Conservation (phyloP, 257 asterid genomes). For the Solanum virginianum region DNA sequence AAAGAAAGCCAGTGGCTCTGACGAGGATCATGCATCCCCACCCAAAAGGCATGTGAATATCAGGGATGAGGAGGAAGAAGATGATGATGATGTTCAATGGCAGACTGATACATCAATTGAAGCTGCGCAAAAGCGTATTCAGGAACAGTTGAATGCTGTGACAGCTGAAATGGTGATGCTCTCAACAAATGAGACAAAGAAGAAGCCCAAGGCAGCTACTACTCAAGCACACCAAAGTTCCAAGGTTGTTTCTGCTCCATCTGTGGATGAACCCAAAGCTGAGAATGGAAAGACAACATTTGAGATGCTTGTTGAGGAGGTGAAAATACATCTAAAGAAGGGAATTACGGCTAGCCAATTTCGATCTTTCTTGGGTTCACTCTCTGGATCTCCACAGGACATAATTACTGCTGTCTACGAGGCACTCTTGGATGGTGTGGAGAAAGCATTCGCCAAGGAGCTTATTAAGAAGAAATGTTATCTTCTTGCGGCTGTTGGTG, state of each 20-base stretch:
- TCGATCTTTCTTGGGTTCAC: not conserved
- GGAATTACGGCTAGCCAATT: constrained; percentile 1
- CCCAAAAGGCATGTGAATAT: not conserved
- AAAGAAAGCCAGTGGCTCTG: constrained; percentile 13
- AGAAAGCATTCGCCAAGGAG: constrained; percentile 13
- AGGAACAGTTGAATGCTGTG: constrained; percentile 14
- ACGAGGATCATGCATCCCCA: constrained; percentile 9
- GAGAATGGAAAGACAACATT: not conserved
- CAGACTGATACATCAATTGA: constrained; percentile 20
- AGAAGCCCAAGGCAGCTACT: not conserved
- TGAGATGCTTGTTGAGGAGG: not conserved
- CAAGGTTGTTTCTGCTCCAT: not conserved
- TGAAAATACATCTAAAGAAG: constrained; percentile 2
- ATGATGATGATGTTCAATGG: constrained; percentile 17
- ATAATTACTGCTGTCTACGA: constrained; percentile 11
- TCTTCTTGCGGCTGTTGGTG: constrained; percentile 6
- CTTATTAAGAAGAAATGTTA: constrained; percentile 8
- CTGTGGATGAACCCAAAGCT: not conserved
- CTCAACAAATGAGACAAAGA: constrained; percentile 3
- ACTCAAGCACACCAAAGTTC: not conserved
- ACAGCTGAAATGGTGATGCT: constrained; percentile 22
- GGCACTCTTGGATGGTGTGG: constrained; percentile 11
- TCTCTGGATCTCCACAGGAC: constrained; percentile 5
- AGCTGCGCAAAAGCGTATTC: constrained; percentile 16
- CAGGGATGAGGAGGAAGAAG: constrained; percentile 1